These are phyloP conservation scores for Colletotrichum cereale DNA, from an alignment of 2,329 filamentous ascomycete genomes.

Conservation along the genomic window DNA sequence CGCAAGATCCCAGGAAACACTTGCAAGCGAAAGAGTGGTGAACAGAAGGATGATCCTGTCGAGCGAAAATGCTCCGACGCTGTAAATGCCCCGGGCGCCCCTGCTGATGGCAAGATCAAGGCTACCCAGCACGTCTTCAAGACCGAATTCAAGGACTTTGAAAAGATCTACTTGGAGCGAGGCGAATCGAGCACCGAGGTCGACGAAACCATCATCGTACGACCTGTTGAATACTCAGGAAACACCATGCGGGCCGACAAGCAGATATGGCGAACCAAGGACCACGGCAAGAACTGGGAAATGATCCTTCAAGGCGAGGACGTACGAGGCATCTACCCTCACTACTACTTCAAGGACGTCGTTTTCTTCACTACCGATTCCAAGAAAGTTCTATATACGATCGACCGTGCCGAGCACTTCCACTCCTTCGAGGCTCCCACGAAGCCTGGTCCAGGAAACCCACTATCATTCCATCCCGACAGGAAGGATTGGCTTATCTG, in stretches of 20 bases:
- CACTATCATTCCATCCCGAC: slow-evolving; percentile 84
- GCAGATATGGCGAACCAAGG: slow-evolving; percentile 78
- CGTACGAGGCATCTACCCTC: slow-evolving; percentile 79
- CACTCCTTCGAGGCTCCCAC: slow-evolving; percentile 79
- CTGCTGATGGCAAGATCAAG: slow-evolving; percentile 75
- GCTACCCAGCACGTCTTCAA: slow-evolving; percentile 73
- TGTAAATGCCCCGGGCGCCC: slow-evolving; percentile 59
- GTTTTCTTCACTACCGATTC: slow-evolving; percentile 85
- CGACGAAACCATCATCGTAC: slow-evolving; percentile 79
- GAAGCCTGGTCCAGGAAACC: slow-evolving; percentile 56
- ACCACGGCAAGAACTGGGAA: slow-evolving; percentile 92
- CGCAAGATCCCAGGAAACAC: slow-evolving; percentile 88
- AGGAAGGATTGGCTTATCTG: slow-evolving; percentile 93
- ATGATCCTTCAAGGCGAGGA: slow-evolving; percentile 76
- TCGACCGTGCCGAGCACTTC: slow-evolving; percentile 81
- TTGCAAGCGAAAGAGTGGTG: slow-evolving; percentile 71
- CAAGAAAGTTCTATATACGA: slow-evolving; percentile 80
- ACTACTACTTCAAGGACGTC: slow-evolving; percentile 84
- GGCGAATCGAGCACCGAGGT: slow-evolving; percentile 71
- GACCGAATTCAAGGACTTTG: slow-evolving; percentile 62
- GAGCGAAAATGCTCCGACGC: slow-evolving; percentile 82
- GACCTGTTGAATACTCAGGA: slow-evolving; percentile 55
- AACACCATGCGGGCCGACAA: slow-evolving; percentile 57
- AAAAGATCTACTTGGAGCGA: slow-evolving; percentile 83
- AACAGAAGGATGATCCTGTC: slow-evolving; percentile 77